Evolutionary conservation across 495 filamentous ascomycete genomes (phyloP), one percentile per base, ranked within the genome.

Genomic region (Neurospora sp.): DNA sequence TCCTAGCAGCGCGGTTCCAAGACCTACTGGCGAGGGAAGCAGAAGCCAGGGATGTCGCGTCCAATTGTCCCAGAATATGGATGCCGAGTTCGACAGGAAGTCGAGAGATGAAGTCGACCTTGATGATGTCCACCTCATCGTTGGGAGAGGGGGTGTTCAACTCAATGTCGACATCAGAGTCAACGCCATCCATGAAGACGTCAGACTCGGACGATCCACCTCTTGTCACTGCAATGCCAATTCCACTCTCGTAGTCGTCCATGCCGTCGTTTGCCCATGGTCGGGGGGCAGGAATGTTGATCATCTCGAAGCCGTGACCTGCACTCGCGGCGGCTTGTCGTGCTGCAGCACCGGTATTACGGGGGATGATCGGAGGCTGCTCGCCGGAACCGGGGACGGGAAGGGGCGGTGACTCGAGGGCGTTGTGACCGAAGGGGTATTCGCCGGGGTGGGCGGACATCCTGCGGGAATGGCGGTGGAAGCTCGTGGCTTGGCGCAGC

Each of bases 211-310:
- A 79, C 69, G 79, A 85, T 35, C 54, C 14, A 18, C 54, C 54
- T 62, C 54, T 62, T 5, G 89, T 88, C 37, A 92, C 75, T n/a
- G 90, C 87, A 76, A 94, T 92, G 12, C 90, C 91, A 72, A 94
- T 92, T n/a, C 91, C 92, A 81, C 91, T 93, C 79, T 94, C 92
- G 39, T 89, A 86, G 77, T 94, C 92, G 73, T 84, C 81, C n/a
- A 81, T 76, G n/a, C 78, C 79, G 10, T 83, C 79, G 16, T 84
- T 79, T 0, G 79, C 71, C 0, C 85, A 77, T 12, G 80, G 76
- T 12, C 74, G 74, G 10, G 80, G 80, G 12, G 74, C 40, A 1
- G 77, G 72, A 76, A 82, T 77, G 78, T 84, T 78, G 71, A 84
- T 83, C 5, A 85, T 78, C 54, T 88, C 78, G 73, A 92, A 89